Conservation (phyloP, 257 asterid genomes). For the Verbascum thapsus region DNA sequence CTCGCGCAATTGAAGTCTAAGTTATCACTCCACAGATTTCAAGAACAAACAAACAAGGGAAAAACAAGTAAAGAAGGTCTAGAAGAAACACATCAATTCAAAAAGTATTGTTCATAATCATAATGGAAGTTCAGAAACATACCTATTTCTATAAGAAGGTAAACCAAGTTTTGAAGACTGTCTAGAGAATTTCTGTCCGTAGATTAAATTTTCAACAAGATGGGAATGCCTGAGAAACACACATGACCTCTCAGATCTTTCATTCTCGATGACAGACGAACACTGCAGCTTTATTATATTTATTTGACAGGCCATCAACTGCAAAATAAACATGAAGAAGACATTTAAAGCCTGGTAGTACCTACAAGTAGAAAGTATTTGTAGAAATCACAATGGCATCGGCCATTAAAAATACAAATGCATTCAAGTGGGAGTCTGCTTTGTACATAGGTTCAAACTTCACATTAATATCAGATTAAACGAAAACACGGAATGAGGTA, state of each 20-base stretch:
- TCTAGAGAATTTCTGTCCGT: constrained; percentile 34
- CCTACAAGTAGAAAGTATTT: constrained; percentile 7
- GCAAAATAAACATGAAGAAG: constrained; percentile 36
- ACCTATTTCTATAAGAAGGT: constrained; percentile 53
- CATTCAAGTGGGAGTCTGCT: background rate
- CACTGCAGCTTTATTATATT: constrained; percentile 42
- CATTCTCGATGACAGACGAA: constrained; percentile 38
- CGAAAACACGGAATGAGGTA: constrained; percentile 1
- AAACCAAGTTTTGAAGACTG: constrained; percentile 37
- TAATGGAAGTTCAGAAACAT: constrained; percentile 19
- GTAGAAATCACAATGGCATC: background rate
- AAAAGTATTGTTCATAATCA: background rate
- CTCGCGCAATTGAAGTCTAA: background rate
- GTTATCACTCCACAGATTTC: too few relatives aligned
- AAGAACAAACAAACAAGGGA: too few relatives aligned
- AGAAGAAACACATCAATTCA: background rate
- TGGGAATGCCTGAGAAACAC: constrained; percentile 35
- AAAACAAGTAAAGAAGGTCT: background rate
- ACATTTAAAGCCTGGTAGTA: constrained; percentile 16
- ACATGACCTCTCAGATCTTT: constrained; percentile 35
- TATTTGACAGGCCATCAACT: constrained; percentile 57
- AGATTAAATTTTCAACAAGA: constrained; percentile 32
- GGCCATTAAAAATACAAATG: constrained; percentile 4
- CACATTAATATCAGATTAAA: background rate
- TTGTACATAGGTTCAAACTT: background rate